Evolutionary conservation across 1,284 basidiomycete genomes (phyloP).

Genomic region (Cystobasidium slooffiae): DNA sequence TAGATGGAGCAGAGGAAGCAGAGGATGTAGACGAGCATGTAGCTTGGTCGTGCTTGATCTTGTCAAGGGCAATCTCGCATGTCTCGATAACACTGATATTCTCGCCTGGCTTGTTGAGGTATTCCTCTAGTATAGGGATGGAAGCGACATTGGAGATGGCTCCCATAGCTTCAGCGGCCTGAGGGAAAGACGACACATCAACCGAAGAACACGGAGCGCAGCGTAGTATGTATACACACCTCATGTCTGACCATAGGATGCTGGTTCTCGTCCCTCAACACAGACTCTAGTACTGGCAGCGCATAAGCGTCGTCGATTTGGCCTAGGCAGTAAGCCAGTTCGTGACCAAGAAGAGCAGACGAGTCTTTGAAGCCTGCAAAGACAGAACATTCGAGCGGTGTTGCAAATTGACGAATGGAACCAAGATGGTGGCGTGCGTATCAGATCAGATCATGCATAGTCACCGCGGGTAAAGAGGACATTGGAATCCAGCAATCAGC

Average conservation of each 20-base stretch:
- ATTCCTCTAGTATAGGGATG: constrained; percentile 73
- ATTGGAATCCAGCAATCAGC: constrained; percentile 6
- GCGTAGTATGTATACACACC: constrained; percentile 60
- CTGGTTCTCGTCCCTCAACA: constrained; percentile 71
- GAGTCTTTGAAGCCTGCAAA: constrained; percentile 77
- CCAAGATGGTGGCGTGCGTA: constrained; percentile 5
- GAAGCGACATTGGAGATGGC: constrained; percentile 78
- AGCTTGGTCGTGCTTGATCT: constrained; percentile 83
- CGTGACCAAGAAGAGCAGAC: constrained; percentile 93
- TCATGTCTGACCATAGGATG: constrained; percentile 99
- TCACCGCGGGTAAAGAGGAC: not conserved
- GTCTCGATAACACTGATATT: constrained; percentile 90
- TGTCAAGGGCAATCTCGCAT: constrained; percentile 93
- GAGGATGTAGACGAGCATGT: not conserved
- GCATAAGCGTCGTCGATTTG: constrained; percentile 80
- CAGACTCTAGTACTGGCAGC: constrained; percentile 75
- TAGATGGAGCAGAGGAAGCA: constrained; percentile 9
- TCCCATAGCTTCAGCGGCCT: constrained; percentile 98
- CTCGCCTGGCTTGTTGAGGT: constrained; percentile 66
- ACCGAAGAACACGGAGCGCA: not conserved
- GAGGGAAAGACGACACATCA: not conserved
- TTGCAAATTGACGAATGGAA: not conserved
- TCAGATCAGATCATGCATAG: not conserved
- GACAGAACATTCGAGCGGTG: not conserved
- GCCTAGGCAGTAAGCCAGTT: constrained; percentile 94